Evolutionary conservation across 768 basidiomycete species (phyloP), one percentile per base, ranked within the genome.

Genomic region (Mycena latifolia): DNA sequence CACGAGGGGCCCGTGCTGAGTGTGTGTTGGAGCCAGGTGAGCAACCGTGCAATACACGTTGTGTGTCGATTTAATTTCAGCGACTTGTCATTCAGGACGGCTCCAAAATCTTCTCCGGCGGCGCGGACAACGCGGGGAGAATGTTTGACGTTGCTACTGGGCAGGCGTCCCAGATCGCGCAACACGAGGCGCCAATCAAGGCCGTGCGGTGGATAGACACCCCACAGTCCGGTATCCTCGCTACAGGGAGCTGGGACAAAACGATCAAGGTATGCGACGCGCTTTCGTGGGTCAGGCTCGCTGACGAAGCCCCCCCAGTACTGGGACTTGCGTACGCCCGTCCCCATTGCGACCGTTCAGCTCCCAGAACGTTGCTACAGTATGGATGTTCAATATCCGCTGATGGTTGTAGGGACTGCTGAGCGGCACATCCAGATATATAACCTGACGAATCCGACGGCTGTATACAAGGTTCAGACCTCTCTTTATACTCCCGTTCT

Each of bases 241-340:
- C 91, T 17, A 98, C 97, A 0, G 98, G 96, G 10, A 95, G 95
- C 55, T 99, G 98, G 98, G 97, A 99, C 77, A 97, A 97, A 79
- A 97, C 94, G 2, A 78, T 99, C 75, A 97, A 96, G 85, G 96
- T 96, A 70, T 60, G 80, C 73, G 5, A 67, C 67, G 28, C 69
- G 24, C 41, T 37, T 0, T 51, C 47, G 47, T 62, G 31, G 31
- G 52, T 20, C 11, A 25, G 43, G 37, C 46, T 25, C 31, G 59
- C 25, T 56, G 43, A 48, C 27, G 41, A 11, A 2, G 20, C 39
- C 5, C 25, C 39, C 22, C 20, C 69, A 98, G 95, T 98, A 98
- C 74, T 99, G 96, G 96, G 95, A 98, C 78, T 77, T 96, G 66
- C 88, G 94, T 31, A 83, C 88, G 2, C 79, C 91, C 25, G 85